Evolutionary conservation across 441 rosid genomes (phyloP), one percentile per base, ranked within the genome.

Genomic region (Cnidoscolus chayamansa): DNA sequence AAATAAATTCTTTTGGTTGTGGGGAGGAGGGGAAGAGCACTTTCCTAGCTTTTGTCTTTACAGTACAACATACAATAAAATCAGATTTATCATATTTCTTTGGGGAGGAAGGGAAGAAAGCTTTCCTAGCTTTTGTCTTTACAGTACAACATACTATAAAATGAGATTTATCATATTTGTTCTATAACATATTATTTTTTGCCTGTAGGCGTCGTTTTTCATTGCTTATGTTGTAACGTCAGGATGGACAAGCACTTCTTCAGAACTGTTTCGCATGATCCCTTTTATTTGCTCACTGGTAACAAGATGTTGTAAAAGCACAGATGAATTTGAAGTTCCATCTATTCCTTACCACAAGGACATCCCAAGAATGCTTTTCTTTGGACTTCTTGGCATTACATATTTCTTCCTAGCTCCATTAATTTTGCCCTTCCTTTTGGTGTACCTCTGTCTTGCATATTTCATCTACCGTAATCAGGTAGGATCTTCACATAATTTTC

Each of bases 371-470:
- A 81, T 94, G 75, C 88, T 90, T 78, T 94, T 94, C 81, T 92
- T 92, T 47, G 96, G 90, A 73, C 93, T 94, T 48, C 93, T 94
- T 45, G 99, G 99, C n/a, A 84, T 90, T 66, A 85, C 99, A 5
- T 94, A 94, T 82, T 94, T 94, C 86, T 90, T 90, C 87, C 83
- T 90, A 70, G 97, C 99, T 68, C 97, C 99, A 7, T 66, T 94
- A 68, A 94, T 94, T 65, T 90, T 94, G 79, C 99, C 99, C 49
- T 94, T 94, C 88, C 88, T 94, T 68, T 77, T 94, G 80, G 67
- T 87, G 48, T 94, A 92, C 85, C 84, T 94, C 50, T 87, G 94
- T 74, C 90, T 94, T 72, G 94, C 94, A 11, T 94, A 89, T 78
- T 79, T 94, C 72, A 80, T 94, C 80, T 94, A 78, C 76, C 87